Conservation (phyloP, 192 early-diverging fungal species). For the Obelidium mucronatum region DNA sequence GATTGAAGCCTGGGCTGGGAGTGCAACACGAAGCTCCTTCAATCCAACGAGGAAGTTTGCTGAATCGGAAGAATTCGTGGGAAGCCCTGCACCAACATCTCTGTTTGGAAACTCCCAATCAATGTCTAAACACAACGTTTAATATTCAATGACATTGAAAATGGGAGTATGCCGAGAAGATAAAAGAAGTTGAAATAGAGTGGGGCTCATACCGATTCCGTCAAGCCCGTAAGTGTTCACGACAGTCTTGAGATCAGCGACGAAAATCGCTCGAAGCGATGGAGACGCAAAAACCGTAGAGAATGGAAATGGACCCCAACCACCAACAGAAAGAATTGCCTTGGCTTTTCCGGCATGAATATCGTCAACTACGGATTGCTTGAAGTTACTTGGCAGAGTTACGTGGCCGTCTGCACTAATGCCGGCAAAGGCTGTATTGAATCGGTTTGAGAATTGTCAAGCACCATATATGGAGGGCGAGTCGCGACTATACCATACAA, state of each 20-base stretch:
- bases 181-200: too few species aligned
- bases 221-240: not conserved
- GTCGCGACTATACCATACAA: not conserved
- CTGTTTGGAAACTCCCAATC: slow-evolving; percentile 6
- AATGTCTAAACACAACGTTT: too few species aligned
- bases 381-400: not conserved
- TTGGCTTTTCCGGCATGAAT: not conserved
- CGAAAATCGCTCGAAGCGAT: not conserved
- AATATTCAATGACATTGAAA: too few species aligned
- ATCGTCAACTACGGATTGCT: not conserved
- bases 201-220: not conserved
- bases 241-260: not conserved
- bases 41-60: not conserved
- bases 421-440: not conserved
- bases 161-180: too few species aligned
- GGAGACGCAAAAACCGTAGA: not conserved
- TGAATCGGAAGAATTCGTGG: not conserved
- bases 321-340: not conserved
- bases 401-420: not conserved
- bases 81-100: not conserved
- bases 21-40: not conserved
- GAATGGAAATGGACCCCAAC: not conserved
- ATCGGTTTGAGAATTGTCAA: not conserved
- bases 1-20: not conserved
- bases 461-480: too few species aligned